phyloP scores from a whole-genome alignment of 768 basidiomycete species.

The Infundibulicybe gibba region DNA sequence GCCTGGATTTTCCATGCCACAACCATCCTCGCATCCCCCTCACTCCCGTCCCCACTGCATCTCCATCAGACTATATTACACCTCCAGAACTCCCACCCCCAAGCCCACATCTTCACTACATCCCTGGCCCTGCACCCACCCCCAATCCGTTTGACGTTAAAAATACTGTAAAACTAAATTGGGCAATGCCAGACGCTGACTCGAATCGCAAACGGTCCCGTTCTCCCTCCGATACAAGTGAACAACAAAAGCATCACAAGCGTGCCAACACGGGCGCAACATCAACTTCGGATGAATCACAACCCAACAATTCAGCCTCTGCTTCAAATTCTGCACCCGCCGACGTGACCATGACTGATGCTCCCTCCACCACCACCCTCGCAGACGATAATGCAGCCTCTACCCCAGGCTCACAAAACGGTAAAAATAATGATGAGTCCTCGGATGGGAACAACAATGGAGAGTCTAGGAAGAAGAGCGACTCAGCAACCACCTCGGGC shows the following conservation, averaged over 20 bases:
- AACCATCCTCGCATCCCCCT: slow-evolving; percentile 61
- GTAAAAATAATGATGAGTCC: slow-evolving; percentile 39
- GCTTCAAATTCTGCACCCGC: slow-evolving; percentile 35
- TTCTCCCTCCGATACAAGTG: slow-evolving; percentile 71
- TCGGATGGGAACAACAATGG: slow-evolving; percentile 27
- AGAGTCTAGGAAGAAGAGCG: slow-evolving; percentile 22
- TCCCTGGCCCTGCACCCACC: slow-evolving; percentile 35
- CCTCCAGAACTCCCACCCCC: slow-evolving; percentile 36
- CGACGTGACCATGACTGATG: slow-evolving; percentile 69
- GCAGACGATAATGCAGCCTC: slow-evolving; percentile 58
- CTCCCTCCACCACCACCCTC: slow-evolving; percentile 39
- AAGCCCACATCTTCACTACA: slow-evolving; percentile 38
- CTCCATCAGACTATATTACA: slow-evolving; percentile 46
- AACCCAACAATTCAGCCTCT: slow-evolving; percentile 43
- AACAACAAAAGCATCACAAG: slow-evolving; percentile 77
- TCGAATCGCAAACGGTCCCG: slow-evolving; percentile 83
- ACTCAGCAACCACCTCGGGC: slow-evolving; percentile 44
- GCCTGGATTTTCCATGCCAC: slow-evolving; percentile 23
- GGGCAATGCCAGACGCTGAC: slow-evolving; percentile 84
- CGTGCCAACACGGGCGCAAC: slow-evolving; percentile 79
- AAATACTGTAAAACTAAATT: slow-evolving; percentile 44
- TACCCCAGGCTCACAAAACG: slow-evolving; percentile 41
- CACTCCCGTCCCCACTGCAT: slow-evolving; percentile 47
- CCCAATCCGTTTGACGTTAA: slow-evolving; percentile 25
- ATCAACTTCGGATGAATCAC: slow-evolving; percentile 59